phyloP scores from a whole-genome alignment of 306 rosid genomes.

The Phaseolus lunatus region DNA sequence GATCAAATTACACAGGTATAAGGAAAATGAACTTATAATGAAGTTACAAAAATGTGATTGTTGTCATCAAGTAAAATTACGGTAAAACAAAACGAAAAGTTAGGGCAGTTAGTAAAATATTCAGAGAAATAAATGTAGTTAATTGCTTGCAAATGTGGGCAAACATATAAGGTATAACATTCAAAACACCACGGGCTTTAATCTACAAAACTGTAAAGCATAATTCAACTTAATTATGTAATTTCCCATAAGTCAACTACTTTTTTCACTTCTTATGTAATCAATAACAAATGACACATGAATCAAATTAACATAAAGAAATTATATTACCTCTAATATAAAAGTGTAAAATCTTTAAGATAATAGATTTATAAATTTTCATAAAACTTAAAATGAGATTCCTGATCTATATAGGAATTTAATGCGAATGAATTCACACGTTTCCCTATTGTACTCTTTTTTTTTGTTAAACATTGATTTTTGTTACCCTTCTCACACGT shows the following conservation, averaged over 20 bases:
- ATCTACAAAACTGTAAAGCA: neutral
- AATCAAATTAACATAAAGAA: no score
- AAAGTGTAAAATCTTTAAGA: no score
- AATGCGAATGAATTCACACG: neutral
- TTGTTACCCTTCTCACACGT: neutral
- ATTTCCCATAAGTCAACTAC: neutral
- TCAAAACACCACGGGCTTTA: neutral
- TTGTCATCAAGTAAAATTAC: neutral
- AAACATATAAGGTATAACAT: neutral
- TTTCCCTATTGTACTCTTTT: neutral
- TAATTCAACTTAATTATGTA: neutral
- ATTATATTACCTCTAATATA: no score
- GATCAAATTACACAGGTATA: no score
- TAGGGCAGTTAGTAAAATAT: neutral
- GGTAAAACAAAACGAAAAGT: neutral
- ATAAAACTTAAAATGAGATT: no score
- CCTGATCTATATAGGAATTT: no score
- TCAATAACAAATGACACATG: no score
- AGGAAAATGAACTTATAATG: no score
- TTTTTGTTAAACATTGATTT: neutral
- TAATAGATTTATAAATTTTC: no score
- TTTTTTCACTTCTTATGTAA: no score
- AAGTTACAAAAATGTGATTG: no score
- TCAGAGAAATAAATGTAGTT: neutral
- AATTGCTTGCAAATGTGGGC: neutral